Conservation (phyloP, 345 rosid species). For the Syzygium oleosum region DNA sequence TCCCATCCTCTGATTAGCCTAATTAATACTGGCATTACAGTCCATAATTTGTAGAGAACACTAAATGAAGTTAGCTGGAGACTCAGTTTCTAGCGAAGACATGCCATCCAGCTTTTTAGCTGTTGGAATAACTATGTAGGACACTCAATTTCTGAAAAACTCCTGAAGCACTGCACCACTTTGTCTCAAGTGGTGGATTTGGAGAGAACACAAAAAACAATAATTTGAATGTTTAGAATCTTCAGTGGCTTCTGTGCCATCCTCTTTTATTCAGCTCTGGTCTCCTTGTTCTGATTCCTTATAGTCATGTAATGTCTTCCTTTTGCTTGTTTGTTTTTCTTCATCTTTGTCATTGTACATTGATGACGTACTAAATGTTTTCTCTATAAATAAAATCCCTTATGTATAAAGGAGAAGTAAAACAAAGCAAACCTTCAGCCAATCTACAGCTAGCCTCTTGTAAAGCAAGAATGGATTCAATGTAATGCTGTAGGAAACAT, state of each 20-base stretch:
- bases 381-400: background rate
- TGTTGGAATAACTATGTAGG: background rate
- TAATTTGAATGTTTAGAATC: background rate
- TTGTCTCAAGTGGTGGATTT: background rate
- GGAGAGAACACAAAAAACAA: background rate
- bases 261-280: background rate
- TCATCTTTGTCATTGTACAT: background rate
- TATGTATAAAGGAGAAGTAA: background rate
- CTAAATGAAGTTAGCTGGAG: background rate
- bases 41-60: background rate
- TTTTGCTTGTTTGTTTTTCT: background rate
- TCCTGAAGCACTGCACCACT: background rate
- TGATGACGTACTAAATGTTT: background rate
- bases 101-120: background rate
- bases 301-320: background rate
- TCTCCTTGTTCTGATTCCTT: background rate
- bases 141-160: background rate
- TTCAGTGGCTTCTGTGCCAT: background rate
- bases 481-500: conserved; percentile 78
- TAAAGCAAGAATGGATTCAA: conserved; percentile 79
- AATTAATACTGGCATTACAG: background rate
- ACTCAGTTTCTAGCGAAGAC: background rate
- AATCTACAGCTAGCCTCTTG: conserved; percentile 66
- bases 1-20: background rate
- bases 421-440: conserved; percentile 40